phyloP scores from a whole-genome alignment of 805 yeast genomes.

The Dipodascus geniculatus region DNA sequence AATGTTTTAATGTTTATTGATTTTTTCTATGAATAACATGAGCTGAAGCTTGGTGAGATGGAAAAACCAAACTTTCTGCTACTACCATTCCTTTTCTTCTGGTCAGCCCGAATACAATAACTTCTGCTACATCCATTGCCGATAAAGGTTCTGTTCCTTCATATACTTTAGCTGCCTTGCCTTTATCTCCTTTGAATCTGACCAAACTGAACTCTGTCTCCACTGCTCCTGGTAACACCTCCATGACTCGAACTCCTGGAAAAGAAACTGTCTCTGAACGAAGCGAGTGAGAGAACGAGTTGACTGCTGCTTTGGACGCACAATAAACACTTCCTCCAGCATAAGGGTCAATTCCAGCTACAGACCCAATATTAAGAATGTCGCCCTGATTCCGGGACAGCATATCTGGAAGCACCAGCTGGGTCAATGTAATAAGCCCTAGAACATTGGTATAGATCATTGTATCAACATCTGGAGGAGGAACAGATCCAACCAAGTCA shows the following conservation, averaged over 20 bases:
- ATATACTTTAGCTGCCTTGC: conserved; percentile 53
- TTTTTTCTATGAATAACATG: conserved; percentile 37
- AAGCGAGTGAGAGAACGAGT: conserved; percentile 44
- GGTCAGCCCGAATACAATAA: conserved; percentile 56
- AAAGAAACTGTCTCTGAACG: conserved; percentile 69
- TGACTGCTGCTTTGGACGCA: conserved; percentile 52
- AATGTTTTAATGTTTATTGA: background rate
- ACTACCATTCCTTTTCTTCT: conserved; percentile 65
- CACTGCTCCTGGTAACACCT: conserved; percentile 68
- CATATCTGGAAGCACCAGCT: conserved; percentile 61
- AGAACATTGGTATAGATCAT: conserved; percentile 83
- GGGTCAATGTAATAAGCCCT: conserved; percentile 77
- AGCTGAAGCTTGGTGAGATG: conserved; percentile 76
- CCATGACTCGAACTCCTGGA: conserved; percentile 51
- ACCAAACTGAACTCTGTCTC: conserved; percentile 65
- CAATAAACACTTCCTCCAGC: conserved; percentile 65
- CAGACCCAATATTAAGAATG: conserved; percentile 53
- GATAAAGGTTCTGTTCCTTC: conserved; percentile 53
- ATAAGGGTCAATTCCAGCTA: conserved; percentile 61
- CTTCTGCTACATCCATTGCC: conserved; percentile 66
- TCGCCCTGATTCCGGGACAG: conserved; percentile 58
- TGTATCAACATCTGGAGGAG: conserved; percentile 48
- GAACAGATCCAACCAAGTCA: conserved; percentile 62
- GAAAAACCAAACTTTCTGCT: conserved; percentile 74
- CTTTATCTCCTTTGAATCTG: conserved; percentile 51